Percentiles rank a stretch among this genome's conserved stretches.
Evolutionary conservation across 192 early-diverging fungal genomes (phyloP).

Genomic region (Coemansia sp.): DNA sequence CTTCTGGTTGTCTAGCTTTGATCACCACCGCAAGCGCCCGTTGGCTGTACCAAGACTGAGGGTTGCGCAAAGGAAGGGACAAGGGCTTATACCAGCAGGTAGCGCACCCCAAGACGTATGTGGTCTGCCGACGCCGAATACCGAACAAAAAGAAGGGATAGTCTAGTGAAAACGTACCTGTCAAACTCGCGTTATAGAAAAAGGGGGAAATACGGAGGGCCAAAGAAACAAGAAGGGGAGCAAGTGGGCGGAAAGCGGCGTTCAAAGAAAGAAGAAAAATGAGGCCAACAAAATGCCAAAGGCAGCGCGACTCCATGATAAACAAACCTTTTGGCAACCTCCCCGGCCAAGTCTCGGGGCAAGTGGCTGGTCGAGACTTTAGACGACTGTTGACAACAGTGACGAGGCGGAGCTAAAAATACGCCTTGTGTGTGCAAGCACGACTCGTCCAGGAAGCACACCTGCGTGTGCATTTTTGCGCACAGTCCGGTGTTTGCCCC

Average conservation of each 20-base stretch:
- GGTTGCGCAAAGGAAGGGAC: neutral
- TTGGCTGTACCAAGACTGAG: neutral
- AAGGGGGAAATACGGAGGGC: neutral
- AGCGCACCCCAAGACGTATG: no score
- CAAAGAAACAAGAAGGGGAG: conserved; percentile 7
- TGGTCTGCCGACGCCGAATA: neutral
- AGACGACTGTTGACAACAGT: neutral
- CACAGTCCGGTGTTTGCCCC: neutral
- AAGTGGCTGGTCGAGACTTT: no score
- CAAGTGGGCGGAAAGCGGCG: conserved; percentile 1
- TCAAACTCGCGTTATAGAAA: conserved; percentile 7
- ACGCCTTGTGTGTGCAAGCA: neutral
- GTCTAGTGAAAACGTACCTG: neutral
- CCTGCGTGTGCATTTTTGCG: neutral
- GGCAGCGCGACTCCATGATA: conserved; percentile 4
- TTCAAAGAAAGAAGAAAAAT: conserved; percentile 12
- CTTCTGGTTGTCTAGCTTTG: conserved; percentile 3
- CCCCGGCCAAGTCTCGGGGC: neutral
- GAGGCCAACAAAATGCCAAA: neutral
- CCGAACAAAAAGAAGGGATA: neutral
- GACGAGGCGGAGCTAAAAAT: conserved; percentile 2
- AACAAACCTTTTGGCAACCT: conserved; percentile 2
- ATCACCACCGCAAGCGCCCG: neutral
- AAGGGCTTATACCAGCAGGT: neutral
- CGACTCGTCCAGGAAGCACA: neutral